These are phyloP conservation scores for Pterothamnion heteromorphum DNA, from an alignment of 31 red algal species.

Conservation along the genomic window DNA sequence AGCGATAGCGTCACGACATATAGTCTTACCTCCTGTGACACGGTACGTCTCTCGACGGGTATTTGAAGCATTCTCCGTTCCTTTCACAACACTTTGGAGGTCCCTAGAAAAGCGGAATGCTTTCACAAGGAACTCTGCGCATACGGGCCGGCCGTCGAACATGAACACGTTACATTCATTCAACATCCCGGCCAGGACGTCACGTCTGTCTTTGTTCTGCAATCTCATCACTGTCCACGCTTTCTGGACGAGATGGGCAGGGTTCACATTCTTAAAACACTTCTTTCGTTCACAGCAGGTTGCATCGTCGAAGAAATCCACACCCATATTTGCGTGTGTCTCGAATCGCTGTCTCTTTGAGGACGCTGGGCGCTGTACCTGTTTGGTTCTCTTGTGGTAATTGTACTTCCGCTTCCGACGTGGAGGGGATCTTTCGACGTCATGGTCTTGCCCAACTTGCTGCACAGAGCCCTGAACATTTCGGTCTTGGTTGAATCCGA, in stretches of 20 bases:
- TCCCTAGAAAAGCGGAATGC: background rate
- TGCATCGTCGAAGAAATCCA: background rate
- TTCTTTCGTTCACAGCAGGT: background rate
- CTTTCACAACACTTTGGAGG: background rate
- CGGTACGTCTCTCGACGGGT: background rate
- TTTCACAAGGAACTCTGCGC: background rate
- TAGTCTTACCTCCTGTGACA: background rate
- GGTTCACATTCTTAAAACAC: background rate
- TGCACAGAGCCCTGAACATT: background rate
- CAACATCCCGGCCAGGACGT: background rate
- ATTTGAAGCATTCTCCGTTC: background rate
- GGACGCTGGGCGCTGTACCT: background rate
- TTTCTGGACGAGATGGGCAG: background rate
- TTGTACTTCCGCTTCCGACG: background rate
- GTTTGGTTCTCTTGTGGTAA: background rate
- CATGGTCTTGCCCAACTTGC: no score
- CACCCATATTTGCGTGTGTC: background rate
- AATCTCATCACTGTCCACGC: background rate
- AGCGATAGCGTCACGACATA: background rate
- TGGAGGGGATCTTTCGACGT: no score
- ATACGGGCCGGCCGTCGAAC: background rate
- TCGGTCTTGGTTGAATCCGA: background rate
- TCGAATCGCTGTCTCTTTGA: background rate
- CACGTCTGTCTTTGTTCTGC: background rate
- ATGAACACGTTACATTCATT: background rate